phyloP scores from a whole-genome alignment of 345 rosid genomes.

The Odontarrhena argentea region DNA sequence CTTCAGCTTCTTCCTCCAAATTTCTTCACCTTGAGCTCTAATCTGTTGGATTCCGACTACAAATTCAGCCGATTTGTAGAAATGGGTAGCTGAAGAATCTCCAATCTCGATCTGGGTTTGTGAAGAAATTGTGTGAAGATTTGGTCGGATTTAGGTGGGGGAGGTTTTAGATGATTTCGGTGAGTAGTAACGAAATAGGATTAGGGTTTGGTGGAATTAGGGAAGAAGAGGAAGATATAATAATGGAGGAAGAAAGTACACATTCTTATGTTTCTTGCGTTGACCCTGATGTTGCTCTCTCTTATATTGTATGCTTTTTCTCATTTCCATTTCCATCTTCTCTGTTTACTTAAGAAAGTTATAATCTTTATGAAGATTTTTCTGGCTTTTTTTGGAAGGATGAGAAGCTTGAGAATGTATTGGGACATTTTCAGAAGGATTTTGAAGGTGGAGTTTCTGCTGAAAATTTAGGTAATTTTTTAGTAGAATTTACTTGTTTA shows the following conservation, averaged over 20 bases:
- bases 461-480: conserved; percentile 65
- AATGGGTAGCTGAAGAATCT: conserved; percentile 29
- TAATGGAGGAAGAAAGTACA: conserved; percentile 54
- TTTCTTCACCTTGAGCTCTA: conserved; percentile 26
- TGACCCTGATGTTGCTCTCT: conserved; percentile 77
- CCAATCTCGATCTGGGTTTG: conserved; percentile 29
- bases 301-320: conserved; percentile 64
- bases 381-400: conserved; percentile 42
- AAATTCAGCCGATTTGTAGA: conserved; percentile 41
- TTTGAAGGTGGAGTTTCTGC: conserved; percentile 83
- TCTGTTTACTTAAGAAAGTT: no score
- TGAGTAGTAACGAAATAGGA: conserved; percentile 52
- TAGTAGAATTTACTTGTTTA: conserved; percentile 20
- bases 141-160: conserved; percentile 23
- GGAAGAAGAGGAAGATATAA: conserved; percentile 49
- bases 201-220: conserved; percentile 48
- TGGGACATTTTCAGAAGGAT: conserved; percentile 78
- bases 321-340: no score
- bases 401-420: conserved; percentile 62
- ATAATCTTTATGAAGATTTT: not conserved
- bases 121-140: conserved; percentile 22
- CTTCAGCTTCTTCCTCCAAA: conserved; percentile 14
- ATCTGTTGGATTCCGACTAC: conserved; percentile 43
- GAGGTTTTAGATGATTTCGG: conserved; percentile 50
- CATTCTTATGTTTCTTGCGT: conserved; percentile 55